Conservation (phyloP, 2,329 filamentous ascomycete species). For the Grosmannia serpens region DNA sequence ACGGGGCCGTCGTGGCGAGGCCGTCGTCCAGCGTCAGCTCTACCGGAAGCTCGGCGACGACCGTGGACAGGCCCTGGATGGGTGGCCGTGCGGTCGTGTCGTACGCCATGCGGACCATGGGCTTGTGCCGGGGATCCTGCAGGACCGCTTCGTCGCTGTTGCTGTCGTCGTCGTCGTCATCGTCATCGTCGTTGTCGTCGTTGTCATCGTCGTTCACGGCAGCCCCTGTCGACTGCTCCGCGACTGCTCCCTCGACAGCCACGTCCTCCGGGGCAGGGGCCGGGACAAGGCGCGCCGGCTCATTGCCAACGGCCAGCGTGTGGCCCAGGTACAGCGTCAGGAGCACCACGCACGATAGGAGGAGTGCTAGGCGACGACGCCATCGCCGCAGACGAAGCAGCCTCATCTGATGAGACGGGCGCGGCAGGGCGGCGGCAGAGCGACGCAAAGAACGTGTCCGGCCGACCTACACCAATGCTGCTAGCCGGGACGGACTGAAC, state of each 20-base stretch:
- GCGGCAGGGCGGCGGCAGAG: no score
- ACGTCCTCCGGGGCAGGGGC: conserved; percentile 1
- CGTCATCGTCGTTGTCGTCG: neutral
- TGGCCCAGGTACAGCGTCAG: conserved; percentile 4
- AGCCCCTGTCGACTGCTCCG: neutral
- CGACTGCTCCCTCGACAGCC: neutral
- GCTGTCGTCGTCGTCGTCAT: neutral
- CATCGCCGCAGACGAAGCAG: conserved; percentile 5
- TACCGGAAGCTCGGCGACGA: conserved; percentile 20
- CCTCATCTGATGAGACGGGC: neutral
- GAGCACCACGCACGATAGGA: neutral
- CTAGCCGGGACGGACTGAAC: no score
- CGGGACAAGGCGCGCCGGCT: conserved; percentile 1
- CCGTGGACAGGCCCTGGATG: conserved; percentile 19
- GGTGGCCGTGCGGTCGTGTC: conserved; percentile 26
- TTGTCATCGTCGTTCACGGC: neutral
- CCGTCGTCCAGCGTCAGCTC: conserved; percentile 14
- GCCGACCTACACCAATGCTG: no score
- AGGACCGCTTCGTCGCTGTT: neutral
- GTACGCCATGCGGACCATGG: conserved; percentile 17
- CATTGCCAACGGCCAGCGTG: neutral
- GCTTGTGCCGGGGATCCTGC: neutral
- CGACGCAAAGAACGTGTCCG: no score
- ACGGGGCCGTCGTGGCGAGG: conserved; percentile 13
- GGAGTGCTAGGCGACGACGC: conserved; percentile 6